Evolutionary conservation across 75 land plant species (phyloP), one percentile per base, ranked within the genome.

Genomic region (Picea glauca): DNA sequence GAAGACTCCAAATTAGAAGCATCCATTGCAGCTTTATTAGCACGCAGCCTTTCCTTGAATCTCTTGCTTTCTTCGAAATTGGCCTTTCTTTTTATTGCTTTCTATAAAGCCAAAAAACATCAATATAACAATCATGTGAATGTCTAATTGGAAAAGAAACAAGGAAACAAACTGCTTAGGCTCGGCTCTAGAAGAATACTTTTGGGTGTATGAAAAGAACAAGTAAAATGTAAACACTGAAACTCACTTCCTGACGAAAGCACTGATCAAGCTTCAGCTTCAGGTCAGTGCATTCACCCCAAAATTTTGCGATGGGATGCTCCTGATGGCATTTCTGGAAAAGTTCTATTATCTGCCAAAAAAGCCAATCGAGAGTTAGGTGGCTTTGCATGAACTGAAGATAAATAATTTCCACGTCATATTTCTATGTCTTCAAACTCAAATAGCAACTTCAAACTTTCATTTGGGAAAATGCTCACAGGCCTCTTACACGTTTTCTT

Each of bases 271-370:
- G 96, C 85, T 93, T 84, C 65, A 95, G 80, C 75, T 95, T 95
- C 59, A 93, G 83, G 7, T 91, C 85, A 3, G 90, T 93, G 78
- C 98, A 95, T 66, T 87, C 85, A 20, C 93, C 93, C 85, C 91
- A 91, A 77, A 91, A 95, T 74, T 95, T 95, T 23, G 78, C 88
- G 74, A 91, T 62, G 13, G 98, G 98, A 82, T 95, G 98, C 60
- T 95, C 98, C 60, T 74, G 30, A 78, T 93, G 98, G 78, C 98
- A 95, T 76, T 91, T 91, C 79, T 87, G 89, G 78, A 93, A 95
- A 59, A 78, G 60, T 74, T 90, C 87, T 77, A 95, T 95, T 35
- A 95, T 87, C 96, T 93, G 85, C 77, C 75, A 23, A 72, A 40
- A n/a, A 38, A 20, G 18, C 38, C 21, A 40, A 4, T 18, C 83